These are phyloP conservation scores for Eucalyptus urophylla DNA, from an alignment of 345 rosid species.

Conservation along the genomic window DNA sequence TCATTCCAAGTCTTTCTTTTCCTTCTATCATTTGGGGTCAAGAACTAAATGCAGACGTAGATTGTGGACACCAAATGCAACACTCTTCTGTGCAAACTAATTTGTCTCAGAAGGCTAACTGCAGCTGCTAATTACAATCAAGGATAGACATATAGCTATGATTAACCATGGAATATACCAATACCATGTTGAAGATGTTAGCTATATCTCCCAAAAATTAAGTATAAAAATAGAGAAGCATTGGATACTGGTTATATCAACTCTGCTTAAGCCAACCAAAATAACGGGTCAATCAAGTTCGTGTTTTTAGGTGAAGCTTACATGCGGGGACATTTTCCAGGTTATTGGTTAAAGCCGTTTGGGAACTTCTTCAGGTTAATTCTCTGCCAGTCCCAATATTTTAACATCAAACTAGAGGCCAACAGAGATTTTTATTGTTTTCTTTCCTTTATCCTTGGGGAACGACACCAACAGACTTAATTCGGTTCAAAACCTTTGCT, in stretches of 20 bases:
- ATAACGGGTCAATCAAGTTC: neutral
- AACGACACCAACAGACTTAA: accelerated
- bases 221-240: neutral
- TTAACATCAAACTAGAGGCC: neutral
- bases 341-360: neutral
- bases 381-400: neutral
- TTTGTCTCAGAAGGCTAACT: neutral
- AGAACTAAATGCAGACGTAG: neutral
- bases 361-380: neutral
- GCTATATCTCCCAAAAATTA: neutral
- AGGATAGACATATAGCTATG: neutral
- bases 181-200: neutral
- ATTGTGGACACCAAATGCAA: neutral
- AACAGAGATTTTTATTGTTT: neutral
- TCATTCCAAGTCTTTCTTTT: neutral
- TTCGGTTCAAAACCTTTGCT: neutral
- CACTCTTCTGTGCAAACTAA: neutral
- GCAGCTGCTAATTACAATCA: neutral
- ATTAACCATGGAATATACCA: neutral
- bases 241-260: neutral
- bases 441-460: neutral
- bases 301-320: neutral
- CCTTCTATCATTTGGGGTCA: neutral
- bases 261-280: neutral
- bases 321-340: neutral